These are phyloP conservation scores for Casuarina glauca DNA, from an alignment of 306 rosid genomes.

Conservation along the genomic window DNA sequence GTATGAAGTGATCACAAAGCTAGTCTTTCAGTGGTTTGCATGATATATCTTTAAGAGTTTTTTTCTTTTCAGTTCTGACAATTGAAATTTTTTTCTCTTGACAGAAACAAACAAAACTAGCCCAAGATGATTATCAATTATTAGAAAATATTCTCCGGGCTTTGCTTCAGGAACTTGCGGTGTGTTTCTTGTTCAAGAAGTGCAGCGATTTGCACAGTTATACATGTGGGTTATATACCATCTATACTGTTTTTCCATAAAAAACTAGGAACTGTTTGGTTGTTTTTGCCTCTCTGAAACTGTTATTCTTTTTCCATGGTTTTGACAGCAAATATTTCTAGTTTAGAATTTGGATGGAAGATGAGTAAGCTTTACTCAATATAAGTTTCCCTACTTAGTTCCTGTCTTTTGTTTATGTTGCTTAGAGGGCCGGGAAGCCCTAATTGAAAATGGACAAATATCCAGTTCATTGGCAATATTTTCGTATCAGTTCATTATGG, in stretches of 20 bases:
- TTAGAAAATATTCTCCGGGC: slow-evolving; percentile 83
- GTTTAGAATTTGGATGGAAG: background rate
- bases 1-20: background rate
- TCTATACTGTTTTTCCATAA: background rate
- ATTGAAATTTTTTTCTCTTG: slow-evolving; percentile 20
- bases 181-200: slow-evolving; percentile 42
- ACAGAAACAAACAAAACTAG: slow-evolving; percentile 91
- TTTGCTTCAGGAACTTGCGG: slow-evolving; percentile 91
- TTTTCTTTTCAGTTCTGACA: background rate
- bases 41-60: background rate
- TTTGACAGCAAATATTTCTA: too few relatives aligned
- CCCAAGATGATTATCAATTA: slow-evolving; percentile 92
- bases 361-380: background rate
- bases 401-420: background rate
- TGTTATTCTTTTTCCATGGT: background rate
- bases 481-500: background rate
- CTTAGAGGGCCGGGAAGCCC: background rate
- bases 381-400: background rate
- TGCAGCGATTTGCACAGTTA: slow-evolving; percentile 1
- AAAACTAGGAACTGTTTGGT: background rate
- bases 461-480: background rate
- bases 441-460: background rate
- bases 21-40: background rate
- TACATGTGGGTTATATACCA: slow-evolving; percentile 12
- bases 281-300: background rate